phyloP scores from a whole-genome alignment of 1,139 yeast genomes.

The Ogataea hybrid region DNA sequence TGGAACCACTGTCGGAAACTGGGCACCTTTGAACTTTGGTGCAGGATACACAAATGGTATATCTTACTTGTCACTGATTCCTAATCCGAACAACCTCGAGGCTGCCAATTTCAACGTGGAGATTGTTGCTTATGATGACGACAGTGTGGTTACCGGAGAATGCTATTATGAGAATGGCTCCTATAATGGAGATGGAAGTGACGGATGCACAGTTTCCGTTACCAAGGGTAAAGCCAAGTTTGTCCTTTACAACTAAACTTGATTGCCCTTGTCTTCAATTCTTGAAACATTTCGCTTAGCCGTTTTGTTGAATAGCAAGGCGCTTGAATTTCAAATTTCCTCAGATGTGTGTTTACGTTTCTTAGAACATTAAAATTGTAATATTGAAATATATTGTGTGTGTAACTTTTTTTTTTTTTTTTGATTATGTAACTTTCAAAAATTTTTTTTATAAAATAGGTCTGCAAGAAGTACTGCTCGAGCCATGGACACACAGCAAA shows the following conservation, averaged over 20 bases:
- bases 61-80: conserved; percentile 73
- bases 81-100: conserved; percentile 70
- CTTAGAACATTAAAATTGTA: no score
- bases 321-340: no score
- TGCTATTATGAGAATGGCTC: conserved; percentile 64
- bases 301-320: no score
- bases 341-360: no score
- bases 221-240: conserved; percentile 65
- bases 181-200: conserved; percentile 57
- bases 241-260: conserved; percentile 46
- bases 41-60: conserved; percentile 63
- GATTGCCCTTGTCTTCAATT: no score
- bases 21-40: conserved; percentile 82
- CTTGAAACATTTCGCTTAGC: no score
- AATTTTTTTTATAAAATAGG: not conserved
- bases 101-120: conserved; percentile 67
- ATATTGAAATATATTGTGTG: no score
- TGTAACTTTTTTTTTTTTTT: not conserved
- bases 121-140: conserved; percentile 57
- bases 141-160: conserved; percentile 52
- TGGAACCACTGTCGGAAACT: conserved; percentile 71
- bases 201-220: conserved; percentile 79
- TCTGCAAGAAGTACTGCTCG: not conserved
- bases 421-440: not conserved
- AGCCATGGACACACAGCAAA: conserved; percentile 27